Evolutionary conservation across 192 early-diverging fungal species (phyloP).

Genomic region (Podila verticillata): DNA sequence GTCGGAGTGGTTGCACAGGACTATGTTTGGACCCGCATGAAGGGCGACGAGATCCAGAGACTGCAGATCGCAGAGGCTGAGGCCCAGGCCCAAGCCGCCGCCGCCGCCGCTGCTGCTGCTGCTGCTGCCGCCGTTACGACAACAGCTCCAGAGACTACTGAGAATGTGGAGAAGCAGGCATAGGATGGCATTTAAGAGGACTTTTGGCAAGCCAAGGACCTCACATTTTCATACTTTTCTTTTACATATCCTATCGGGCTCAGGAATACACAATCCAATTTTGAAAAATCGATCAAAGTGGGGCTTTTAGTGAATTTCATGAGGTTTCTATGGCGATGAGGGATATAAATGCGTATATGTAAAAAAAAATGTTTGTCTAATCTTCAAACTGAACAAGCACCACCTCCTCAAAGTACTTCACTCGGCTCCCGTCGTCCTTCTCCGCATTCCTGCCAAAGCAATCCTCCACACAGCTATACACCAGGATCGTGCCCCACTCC

Average conservation of each 20-base stretch:
- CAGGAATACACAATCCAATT: no score
- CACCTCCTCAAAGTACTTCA: slow-evolving; percentile 69
- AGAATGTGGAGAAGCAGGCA: background rate
- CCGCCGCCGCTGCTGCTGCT: background rate
- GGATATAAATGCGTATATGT: no score
- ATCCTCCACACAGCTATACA: slow-evolving; percentile 83
- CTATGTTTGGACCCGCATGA: slow-evolving; percentile 73
- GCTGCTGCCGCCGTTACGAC: background rate
- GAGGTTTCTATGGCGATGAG: no score
- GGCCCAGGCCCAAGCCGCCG: slow-evolving; percentile 11
- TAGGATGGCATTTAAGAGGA: no score
- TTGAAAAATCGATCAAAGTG: no score
- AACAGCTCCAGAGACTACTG: background rate
- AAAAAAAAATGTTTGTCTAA: slow-evolving; percentile 5
- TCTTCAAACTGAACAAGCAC: slow-evolving; percentile 69
- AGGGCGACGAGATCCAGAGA: slow-evolving; percentile 51
- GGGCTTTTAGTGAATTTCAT: no score
- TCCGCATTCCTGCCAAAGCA: slow-evolving; percentile 63
- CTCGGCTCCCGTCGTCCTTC: slow-evolving; percentile 1
- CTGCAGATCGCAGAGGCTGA: slow-evolving; percentile 39
- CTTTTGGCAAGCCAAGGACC: no score
- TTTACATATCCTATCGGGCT: no score
- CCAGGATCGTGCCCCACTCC: slow-evolving; percentile 91
- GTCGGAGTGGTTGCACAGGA: slow-evolving; percentile 67
- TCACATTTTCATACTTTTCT: no score